Evolutionary conservation across 225 moss, liverwort and hornwort species (phyloP), one percentile per base, ranked within the genome.

Genomic region (Marchantia paleacea): DNA sequence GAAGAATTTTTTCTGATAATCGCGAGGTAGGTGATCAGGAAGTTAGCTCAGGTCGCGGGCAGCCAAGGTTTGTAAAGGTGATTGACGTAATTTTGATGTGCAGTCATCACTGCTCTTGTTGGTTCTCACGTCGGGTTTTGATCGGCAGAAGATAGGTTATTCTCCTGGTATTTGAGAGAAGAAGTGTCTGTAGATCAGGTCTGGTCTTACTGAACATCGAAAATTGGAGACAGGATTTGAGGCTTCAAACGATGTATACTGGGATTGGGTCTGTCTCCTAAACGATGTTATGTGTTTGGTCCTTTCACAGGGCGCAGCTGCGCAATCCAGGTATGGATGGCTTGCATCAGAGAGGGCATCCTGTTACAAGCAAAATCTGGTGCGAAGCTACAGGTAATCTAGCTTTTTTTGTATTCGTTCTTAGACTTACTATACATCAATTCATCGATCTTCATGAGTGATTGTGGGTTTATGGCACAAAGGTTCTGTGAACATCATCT

Each of bases 311-410:
- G 58, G 52, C 71, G 80, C 25, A n/a, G n/a, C 64, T 19, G 11
- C 71, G 7, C 64, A 81, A 24, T 47, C 11, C 12, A 79, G 65
- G 51, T 74, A 81, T 52, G 81, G 81, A 66, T 69, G 73, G 16
- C 58, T 85, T 31, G 78, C 78, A 57, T 78, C 81, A 30, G 74
- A 79, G 60, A 39, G 75, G 74, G 81, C 81, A 9, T 81, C 78
- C 22, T 85, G 78, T 20, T 85, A 73, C 79, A 78, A 81, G 28
- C 81, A 79, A 57, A 78, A 49, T 68, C 53, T 79, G n/a, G 25
- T 78, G 58, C 67, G 81, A 20, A 68, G 67, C 68, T 85, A 81
- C 81, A 85, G 84, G 84, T 85, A 64, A 52, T 8, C 39, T 39
- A 39, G 39, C 26, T 18, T 12, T n/a, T 49, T 22, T 69, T 47